phyloP scores from a whole-genome alignment of 108 stramenopile genomes.

The Hondaea fermentalgiana region DNA sequence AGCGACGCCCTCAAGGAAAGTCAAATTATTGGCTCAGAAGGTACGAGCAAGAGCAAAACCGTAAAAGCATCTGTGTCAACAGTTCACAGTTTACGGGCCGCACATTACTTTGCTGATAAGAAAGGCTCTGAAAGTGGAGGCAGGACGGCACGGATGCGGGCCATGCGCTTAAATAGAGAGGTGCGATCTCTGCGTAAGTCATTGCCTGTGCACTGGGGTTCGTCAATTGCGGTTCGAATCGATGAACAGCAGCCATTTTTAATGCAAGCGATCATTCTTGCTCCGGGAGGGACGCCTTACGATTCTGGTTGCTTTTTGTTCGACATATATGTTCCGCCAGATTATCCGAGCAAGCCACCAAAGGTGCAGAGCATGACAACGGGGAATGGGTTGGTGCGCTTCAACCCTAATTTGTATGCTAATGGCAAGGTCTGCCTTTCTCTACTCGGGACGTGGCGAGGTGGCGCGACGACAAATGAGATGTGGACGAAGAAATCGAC shows the following conservation, averaged over 20 bases:
- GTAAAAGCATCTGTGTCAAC: too few relatives aligned
- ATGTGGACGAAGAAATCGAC: slow-evolving; percentile 37
- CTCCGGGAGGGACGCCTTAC: slow-evolving; percentile 39
- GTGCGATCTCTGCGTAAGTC: neutral
- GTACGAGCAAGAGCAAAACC: too few relatives aligned
- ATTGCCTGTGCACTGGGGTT: neutral
- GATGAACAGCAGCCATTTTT: neutral
- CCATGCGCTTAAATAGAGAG: neutral
- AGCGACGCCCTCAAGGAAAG: neutral
- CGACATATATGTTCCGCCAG: slow-evolving; percentile 33
- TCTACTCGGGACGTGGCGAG: slow-evolving; percentile 50
- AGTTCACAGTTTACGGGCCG: too few relatives aligned
- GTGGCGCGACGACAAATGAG: slow-evolving; percentile 18
- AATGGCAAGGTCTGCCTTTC: slow-evolving; percentile 47
- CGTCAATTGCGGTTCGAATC: neutral
- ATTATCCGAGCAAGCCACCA: slow-evolving; percentile 43
- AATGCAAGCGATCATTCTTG: slow-evolving; percentile 16
- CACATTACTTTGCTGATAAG: too few relatives aligned
- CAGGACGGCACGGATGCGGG: neutral
- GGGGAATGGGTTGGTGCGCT: slow-evolving; percentile 34
- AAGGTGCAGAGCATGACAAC: slow-evolving; percentile 43
- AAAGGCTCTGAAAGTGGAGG: neutral
- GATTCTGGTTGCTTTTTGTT: slow-evolving; percentile 40
- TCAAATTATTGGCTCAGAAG: too few relatives aligned
- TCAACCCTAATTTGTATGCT: slow-evolving; percentile 42